A percentile compares a stretch with the other conserved stretches of the same genome.
Conservation (phyloP, 2,329 filamentous ascomycete genomes). For the Trichoderma sp. region DNA sequence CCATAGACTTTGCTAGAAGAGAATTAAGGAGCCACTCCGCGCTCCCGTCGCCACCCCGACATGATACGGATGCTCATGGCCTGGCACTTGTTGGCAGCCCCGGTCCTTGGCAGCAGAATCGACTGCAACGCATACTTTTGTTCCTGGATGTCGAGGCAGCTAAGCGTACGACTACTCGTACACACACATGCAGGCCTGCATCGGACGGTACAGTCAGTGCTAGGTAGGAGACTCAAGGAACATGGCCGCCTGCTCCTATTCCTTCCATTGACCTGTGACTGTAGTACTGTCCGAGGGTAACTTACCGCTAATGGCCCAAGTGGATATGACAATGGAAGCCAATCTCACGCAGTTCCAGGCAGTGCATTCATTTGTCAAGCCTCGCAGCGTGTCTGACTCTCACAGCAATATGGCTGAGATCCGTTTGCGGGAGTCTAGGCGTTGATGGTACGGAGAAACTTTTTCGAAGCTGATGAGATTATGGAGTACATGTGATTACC, state of each 20-base stretch:
- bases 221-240: neutral
- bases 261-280: neutral
- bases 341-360: neutral
- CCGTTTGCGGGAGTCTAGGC: neutral
- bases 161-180: neutral
- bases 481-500: conserved; percentile 17
- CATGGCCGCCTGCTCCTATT: neutral
- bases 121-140: neutral
- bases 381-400: neutral
- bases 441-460: neutral
- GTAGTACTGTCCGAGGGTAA: neutral
- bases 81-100: neutral
- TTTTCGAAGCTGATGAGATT: conserved; percentile 6
- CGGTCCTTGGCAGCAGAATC: conserved; percentile 6
- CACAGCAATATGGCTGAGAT: neutral
- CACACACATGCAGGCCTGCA: conserved; percentile 5
- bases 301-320: neutral
- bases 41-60: conserved; percentile 9
- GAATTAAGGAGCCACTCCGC: conserved; percentile 14
- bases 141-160: neutral
- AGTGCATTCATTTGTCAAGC: neutral
- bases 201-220: neutral
- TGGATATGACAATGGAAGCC: neutral
- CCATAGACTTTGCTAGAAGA: conserved; percentile 9
- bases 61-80: neutral